Percentiles rank a stretch among this genome's conserved stretches.
Evolutionary conservation across 805 yeast species (phyloP).

Genomic region (Dipodascopsis tothii): DNA sequence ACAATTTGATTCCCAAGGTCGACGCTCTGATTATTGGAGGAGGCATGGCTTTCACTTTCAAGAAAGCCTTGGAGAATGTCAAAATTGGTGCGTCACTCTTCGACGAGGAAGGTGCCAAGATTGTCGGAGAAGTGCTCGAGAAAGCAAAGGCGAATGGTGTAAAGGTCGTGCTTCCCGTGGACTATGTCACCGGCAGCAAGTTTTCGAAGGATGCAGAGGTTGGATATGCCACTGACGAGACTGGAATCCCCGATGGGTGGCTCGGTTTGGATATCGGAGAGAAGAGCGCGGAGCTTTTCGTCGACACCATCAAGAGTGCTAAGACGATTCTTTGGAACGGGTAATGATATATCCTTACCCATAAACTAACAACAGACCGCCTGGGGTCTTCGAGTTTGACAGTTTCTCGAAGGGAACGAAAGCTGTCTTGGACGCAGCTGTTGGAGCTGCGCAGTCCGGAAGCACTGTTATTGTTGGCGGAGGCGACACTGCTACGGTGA

Average conservation of each 20-base stretch:
- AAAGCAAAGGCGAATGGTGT: constrained; percentile 96
- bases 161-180: constrained; percentile 88
- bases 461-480: constrained; percentile 95
- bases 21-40: constrained; percentile 93
- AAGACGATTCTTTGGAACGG: constrained; percentile 99
- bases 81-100: constrained; percentile 85
- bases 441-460: constrained; percentile 77
- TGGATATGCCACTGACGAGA: constrained; percentile 75
- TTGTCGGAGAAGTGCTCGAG: constrained; percentile 82
- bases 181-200: constrained; percentile 90
- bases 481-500: constrained; percentile 96
- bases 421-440: constrained; percentile 79
- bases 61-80: constrained; percentile 80
- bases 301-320: constrained; percentile 78
- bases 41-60: constrained; percentile 99
- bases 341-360: too few relatives aligned
- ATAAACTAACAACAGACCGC: too few relatives aligned
- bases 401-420: constrained; percentile 88
- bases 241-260: constrained; percentile 92
- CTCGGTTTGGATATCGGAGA: constrained; percentile 96
- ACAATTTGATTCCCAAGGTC: constrained; percentile 88
- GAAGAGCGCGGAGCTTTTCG: constrained; percentile 71
- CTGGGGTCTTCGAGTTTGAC: constrained; percentile 98
- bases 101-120: constrained; percentile 92
- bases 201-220: constrained; percentile 86